A percentile compares a stretch with the other conserved stretches of the same genome.
Conservation (phyloP, 805 yeast species). For the Blastobotrys terrestris region DNA sequence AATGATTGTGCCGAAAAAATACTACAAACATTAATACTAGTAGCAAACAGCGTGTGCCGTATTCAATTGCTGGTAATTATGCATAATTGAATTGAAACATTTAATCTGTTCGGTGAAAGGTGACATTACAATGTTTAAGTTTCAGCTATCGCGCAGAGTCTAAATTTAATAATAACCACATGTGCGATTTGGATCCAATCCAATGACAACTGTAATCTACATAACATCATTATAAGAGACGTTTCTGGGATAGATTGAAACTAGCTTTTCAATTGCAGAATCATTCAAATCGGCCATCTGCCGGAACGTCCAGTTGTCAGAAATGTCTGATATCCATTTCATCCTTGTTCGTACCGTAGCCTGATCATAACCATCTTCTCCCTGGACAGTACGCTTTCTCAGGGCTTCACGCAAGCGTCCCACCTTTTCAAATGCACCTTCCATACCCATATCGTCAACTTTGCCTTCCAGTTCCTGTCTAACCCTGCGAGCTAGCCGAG, state of each 20-base stretch:
- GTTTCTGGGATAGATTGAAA: slow-evolving; percentile 27
- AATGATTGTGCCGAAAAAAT: too few species aligned
- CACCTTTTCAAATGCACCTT: slow-evolving; percentile 54
- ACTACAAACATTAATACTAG: too few species aligned
- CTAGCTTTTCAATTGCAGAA: slow-evolving; percentile 32
- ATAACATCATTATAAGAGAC: not conserved
- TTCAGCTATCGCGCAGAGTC: too few species aligned
- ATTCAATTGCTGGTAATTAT: too few species aligned
- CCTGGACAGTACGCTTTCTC: slow-evolving; percentile 41
- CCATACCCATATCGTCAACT: slow-evolving; percentile 39
- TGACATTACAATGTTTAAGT: too few species aligned
- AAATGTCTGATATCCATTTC: slow-evolving; percentile 62
- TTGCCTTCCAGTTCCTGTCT: slow-evolving; percentile 45
- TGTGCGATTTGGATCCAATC: too few species aligned
- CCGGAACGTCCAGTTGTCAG: slow-evolving; percentile 52
- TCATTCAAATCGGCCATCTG: slow-evolving; percentile 47
- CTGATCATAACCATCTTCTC: slow-evolving; percentile 31
- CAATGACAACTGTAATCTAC: too few species aligned
- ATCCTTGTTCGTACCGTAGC: slow-evolving; percentile 49
- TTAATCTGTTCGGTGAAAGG: too few species aligned
- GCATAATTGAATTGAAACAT: too few species aligned
- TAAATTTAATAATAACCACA: too few species aligned
- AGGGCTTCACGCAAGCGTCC: slow-evolving; percentile 48
- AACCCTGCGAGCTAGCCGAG: slow-evolving; percentile 62
- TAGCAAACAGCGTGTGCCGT: too few species aligned